These are phyloP conservation scores for Solanum hybrid DNA, from an alignment of 305 asterid genomes.

Conservation along the genomic window DNA sequence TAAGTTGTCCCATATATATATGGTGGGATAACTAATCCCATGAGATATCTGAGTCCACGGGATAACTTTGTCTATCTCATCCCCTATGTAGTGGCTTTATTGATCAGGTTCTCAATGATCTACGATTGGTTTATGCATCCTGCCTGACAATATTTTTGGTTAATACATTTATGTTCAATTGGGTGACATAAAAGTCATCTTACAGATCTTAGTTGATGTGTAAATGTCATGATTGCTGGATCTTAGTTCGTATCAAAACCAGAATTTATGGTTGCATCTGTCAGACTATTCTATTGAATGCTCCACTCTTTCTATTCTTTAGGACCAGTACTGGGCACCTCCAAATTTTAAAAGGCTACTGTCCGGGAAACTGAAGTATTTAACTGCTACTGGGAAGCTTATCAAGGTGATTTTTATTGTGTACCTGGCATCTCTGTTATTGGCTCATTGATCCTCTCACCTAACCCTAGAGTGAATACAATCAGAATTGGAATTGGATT, in stretches of 20 bases:
- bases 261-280: background rate
- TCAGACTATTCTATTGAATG: background rate
- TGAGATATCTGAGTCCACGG: background rate
- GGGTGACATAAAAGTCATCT: background rate
- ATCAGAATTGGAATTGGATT: background rate
- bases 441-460: background rate
- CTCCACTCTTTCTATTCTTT: background rate
- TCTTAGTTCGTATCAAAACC: background rate
- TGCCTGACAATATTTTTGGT: background rate
- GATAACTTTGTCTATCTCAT: background rate
- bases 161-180: background rate
- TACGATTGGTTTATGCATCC: background rate
- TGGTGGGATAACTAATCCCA: background rate
- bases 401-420: conserved; percentile 43
- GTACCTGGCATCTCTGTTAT: background rate
- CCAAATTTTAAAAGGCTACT: conserved; percentile 83
- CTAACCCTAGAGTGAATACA: background rate
- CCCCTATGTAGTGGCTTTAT: background rate
- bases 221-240: background rate
- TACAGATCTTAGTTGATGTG: background rate
- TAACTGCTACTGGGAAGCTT: conserved; percentile 81
- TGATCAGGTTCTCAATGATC: background rate
- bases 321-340: conserved; percentile 98
- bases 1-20: background rate
- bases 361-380: conserved; percentile 75